Conservation (phyloP, 2,329 filamentous ascomycete genomes). For the Epichloe scottii region DNA sequence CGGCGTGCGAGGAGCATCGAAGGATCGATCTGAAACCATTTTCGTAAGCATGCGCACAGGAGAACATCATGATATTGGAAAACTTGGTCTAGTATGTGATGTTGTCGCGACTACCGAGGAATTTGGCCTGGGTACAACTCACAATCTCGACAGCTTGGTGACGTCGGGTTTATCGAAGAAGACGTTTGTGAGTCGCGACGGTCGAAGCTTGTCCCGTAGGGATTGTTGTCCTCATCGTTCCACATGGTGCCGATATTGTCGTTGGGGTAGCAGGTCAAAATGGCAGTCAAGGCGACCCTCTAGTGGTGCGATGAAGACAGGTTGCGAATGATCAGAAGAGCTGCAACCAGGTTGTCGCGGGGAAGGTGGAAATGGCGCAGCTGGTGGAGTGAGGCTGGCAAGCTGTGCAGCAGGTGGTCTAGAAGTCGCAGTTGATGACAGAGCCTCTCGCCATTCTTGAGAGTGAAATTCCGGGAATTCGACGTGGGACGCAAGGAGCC, state of each 20-base stretch:
- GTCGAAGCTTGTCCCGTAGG: constrained; percentile 84
- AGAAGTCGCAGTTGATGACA: constrained; percentile 7
- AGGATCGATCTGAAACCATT: constrained; percentile 23
- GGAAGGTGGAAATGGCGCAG: constrained; percentile 4
- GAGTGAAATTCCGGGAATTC: not conserved
- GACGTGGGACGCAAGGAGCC: not conserved
- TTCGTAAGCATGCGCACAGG: not conserved
- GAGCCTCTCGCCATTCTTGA: constrained; percentile 13
- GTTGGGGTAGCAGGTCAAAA: not conserved
- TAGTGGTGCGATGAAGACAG: not conserved
- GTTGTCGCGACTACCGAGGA: not conserved
- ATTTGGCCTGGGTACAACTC: constrained; percentile 22
- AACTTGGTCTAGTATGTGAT: not conserved
- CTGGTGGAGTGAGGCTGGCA: constrained; percentile 1
- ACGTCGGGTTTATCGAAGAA: constrained; percentile 51
- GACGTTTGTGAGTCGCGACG: constrained; percentile 69
- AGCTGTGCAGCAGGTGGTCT: constrained; percentile 3
- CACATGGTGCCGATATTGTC: constrained; percentile 50
- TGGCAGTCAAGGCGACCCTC: not conserved
- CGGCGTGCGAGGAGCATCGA: constrained; percentile 58
- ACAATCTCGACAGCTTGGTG: constrained; percentile 46
- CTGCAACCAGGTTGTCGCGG: constrained; percentile 2
- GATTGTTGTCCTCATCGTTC: constrained; percentile 98
- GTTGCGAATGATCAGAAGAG: not conserved
- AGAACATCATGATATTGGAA: not conserved